phyloP scores from a whole-genome alignment of 176 grass and related monocot species.

The Oryza nivara region DNA sequence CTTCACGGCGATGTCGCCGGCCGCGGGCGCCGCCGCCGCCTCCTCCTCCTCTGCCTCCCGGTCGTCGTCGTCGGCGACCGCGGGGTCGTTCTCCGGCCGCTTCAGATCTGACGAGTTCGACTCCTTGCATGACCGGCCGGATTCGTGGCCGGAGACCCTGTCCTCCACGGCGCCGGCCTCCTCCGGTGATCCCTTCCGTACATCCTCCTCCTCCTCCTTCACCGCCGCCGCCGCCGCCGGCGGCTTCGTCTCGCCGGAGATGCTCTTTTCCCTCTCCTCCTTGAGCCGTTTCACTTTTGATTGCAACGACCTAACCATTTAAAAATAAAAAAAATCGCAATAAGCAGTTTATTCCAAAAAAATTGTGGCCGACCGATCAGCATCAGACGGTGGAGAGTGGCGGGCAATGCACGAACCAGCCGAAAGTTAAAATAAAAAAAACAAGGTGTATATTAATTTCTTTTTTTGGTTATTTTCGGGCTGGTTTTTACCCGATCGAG shows the following conservation, averaged over 20 bases:
- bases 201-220: conserved; percentile 47
- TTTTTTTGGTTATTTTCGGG: background rate
- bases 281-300: conserved; percentile 71
- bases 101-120: conserved; percentile 92
- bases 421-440: conserved; percentile 1
- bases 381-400: conserved; percentile 31
- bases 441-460: conserved; percentile 25
- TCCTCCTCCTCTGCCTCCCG: background rate
- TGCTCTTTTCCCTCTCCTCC: conserved; percentile 66
- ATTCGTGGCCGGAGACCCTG: conserved; percentile 58
- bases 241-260: conserved; percentile 38
- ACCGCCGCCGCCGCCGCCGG: background rate
- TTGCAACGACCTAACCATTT: conserved; percentile 75
- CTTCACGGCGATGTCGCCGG: conserved; percentile 13
- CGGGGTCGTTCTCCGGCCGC: conserved; percentile 24
- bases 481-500: conserved; percentile 75
- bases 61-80: background rate
- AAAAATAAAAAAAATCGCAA: conserved; percentile 22
- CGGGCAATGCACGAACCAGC: conserved; percentile 17
- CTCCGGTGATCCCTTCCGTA: conserved; percentile 27
- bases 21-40: background rate
- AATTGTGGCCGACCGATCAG: conserved; percentile 41
- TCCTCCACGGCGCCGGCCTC: conserved; percentile 19
- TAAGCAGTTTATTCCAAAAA: conserved; percentile 20
- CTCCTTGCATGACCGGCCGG: conserved; percentile 71